Evolutionary conservation across 352 stramenopile species (phyloP).

Genomic region (Phytopythium cucurbitacearum): DNA sequence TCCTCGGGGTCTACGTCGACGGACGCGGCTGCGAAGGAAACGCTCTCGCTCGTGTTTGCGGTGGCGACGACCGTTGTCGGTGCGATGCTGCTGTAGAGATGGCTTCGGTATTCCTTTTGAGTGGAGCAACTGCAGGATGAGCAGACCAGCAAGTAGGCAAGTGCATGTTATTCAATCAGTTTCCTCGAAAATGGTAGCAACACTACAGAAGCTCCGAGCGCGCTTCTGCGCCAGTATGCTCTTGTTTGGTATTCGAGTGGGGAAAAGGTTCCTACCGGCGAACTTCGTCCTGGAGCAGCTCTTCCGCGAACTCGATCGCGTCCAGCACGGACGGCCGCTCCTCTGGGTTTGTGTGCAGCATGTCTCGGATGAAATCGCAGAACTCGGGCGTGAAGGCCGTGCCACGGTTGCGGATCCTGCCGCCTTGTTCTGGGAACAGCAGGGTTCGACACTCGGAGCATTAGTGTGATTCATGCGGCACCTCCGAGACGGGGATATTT

Average conservation of each 20-base stretch:
- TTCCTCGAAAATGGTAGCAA: not conserved
- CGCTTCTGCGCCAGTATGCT: not conserved
- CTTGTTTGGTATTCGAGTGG: too few relatives aligned
- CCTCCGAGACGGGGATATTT: not conserved
- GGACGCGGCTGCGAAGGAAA: constrained; percentile 6
- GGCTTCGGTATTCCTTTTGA: too few relatives aligned
- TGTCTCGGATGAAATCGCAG: constrained; percentile 85
- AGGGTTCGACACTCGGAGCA: not conserved
- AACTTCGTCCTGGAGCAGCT: constrained; percentile 68
- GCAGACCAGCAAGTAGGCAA: too few relatives aligned
- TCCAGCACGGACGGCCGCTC: constrained; percentile 77
- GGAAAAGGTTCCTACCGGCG: constrained; percentile 27
- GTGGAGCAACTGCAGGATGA: too few relatives aligned
- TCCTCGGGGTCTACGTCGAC: constrained; percentile 11
- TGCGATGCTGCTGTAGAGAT: constrained; percentile 9
- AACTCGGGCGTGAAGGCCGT: constrained; percentile 75
- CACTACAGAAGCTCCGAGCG: not conserved
- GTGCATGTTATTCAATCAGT: too few relatives aligned
- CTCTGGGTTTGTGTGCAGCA: constrained; percentile 80
- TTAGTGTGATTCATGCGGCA: not conserved
- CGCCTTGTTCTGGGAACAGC: constrained; percentile 43
- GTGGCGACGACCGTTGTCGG: constrained; percentile 19
- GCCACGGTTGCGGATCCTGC: constrained; percentile 56
- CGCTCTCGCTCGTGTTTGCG: constrained; percentile 16
- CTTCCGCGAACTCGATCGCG: constrained; percentile 76